These are phyloP conservation scores for Schizothecium vesticola DNA, from an alignment of 495 filamentous ascomycete genomes.

Conservation along the genomic window DNA sequence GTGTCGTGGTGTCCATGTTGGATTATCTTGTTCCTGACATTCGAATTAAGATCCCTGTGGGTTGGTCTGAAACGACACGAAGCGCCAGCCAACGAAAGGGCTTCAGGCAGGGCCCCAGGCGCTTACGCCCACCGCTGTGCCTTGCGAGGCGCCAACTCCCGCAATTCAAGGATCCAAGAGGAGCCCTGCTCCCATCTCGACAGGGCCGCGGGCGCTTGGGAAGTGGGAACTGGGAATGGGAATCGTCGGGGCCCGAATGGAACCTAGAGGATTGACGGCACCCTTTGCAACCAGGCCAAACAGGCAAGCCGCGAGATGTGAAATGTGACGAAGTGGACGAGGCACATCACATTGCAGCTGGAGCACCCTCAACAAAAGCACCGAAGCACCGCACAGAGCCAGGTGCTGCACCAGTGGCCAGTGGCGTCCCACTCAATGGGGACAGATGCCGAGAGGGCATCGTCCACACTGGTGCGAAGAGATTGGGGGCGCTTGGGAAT, in stretches of 20 bases:
- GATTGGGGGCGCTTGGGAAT: background rate
- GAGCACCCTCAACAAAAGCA: background rate
- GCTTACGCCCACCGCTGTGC: slow-evolving; percentile 5
- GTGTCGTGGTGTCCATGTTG: background rate
- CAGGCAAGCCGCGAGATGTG: background rate
- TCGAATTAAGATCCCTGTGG: background rate
- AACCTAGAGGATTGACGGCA: background rate
- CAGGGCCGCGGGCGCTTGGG: slow-evolving; percentile 2
- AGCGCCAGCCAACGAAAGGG: slow-evolving; percentile 7
- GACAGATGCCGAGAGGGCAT: background rate
- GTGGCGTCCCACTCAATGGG: background rate
- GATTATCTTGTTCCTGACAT: background rate
- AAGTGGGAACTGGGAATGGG: slow-evolving; percentile 1
- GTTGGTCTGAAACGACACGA: slow-evolving; percentile 5
- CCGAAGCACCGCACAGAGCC: background rate
- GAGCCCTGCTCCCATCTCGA: background rate
- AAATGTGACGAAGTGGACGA: background rate
- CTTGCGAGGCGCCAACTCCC: background rate
- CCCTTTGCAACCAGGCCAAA: background rate
- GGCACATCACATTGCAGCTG: background rate
- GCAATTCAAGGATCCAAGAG: background rate
- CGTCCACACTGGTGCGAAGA: background rate
- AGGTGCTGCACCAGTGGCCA: background rate
- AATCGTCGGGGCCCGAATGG: background rate
- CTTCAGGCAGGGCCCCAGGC: background rate